A percentile compares a stretch with the other conserved stretches of the same genome.
These are phyloP conservation scores for Colletotrichum sp. DNA, from an alignment of 2,329 filamentous ascomycete species.

Conservation along the genomic window DNA sequence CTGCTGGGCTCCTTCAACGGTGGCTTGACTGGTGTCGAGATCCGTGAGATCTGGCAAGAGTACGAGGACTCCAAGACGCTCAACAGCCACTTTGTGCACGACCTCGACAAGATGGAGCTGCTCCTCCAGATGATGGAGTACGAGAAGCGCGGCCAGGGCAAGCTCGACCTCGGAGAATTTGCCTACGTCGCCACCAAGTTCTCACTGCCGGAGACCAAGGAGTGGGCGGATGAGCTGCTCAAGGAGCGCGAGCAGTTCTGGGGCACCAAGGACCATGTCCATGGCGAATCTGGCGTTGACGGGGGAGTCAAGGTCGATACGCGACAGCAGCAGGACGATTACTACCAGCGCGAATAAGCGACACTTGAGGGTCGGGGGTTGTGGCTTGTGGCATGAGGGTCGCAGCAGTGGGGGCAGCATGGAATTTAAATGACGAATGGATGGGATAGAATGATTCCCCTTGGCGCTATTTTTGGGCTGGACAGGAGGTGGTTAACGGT, in stretches of 20 bases:
- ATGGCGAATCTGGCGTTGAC: slow-evolving; percentile 47
- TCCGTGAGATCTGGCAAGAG: slow-evolving; percentile 87
- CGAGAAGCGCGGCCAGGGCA: slow-evolving; percentile 71
- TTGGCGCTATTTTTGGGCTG: not conserved
- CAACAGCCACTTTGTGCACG: slow-evolving; percentile 90
- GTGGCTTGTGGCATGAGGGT: not conserved
- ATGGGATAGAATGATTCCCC: not conserved
- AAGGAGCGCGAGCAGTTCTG: slow-evolving; percentile 78
- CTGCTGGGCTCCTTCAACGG: slow-evolving; percentile 78
- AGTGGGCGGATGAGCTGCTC: slow-evolving; percentile 79
- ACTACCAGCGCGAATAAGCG: slow-evolving; percentile 40
- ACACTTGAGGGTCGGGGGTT: not conserved
- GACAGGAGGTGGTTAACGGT: not conserved
- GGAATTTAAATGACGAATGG: not conserved
- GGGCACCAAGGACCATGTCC: slow-evolving; percentile 53
- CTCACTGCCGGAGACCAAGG: slow-evolving; percentile 75
- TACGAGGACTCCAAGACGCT: slow-evolving; percentile 88
- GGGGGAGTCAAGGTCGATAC: slow-evolving; percentile 40
- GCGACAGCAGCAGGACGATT: slow-evolving; percentile 50
- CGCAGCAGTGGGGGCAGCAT: not conserved
- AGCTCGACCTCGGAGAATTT: slow-evolving; percentile 85
- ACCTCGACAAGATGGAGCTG: slow-evolving; percentile 96
- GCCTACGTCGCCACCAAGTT: slow-evolving; percentile 77
- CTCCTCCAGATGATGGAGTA: slow-evolving; percentile 97
- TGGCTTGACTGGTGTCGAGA: slow-evolving; percentile 70